Percentiles rank a stretch among this genome's conserved stretches.
Conservation (phyloP, 192 early-diverging fungal genomes). For the Umbelopsis sp. region DNA sequence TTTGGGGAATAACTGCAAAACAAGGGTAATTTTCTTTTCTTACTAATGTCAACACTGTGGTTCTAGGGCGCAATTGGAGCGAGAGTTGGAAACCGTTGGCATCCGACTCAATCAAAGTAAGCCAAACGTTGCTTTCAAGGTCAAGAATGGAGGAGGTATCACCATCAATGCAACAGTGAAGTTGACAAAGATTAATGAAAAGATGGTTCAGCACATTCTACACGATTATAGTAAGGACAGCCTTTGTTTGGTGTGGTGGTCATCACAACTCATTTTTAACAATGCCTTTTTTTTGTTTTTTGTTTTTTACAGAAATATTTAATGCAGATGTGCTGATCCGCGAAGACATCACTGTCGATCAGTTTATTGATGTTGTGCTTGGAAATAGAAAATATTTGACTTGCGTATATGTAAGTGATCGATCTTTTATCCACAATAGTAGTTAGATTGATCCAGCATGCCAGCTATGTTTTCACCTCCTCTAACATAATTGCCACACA, state of each 20-base stretch:
- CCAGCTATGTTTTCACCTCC: background rate
- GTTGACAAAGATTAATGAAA: conserved; percentile 83
- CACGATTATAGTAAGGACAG: conserved; percentile 82
- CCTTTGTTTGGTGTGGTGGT: too few relatives aligned
- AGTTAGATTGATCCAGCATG: background rate
- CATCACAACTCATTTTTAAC: too few relatives aligned
- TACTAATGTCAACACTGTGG: too few relatives aligned
- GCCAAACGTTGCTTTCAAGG: conserved; percentile 97
- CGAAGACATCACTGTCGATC: conserved; percentile 94
- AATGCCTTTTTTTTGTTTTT: too few relatives aligned
- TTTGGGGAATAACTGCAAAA: too few relatives aligned
- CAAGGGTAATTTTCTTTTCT: too few relatives aligned
- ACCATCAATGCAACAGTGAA: conserved; percentile 92
- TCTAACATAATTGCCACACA: background rate
- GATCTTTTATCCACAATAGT: background rate
- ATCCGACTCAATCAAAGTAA: conserved; percentile 85
- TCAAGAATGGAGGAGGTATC: conserved; percentile 97
- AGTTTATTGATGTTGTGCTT: conserved; percentile 98
- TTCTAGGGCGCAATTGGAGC: conserved; percentile 72
- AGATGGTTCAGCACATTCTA: conserved; percentile 91
- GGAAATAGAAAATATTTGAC: conserved; percentile 96
- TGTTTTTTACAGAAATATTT: conserved; percentile 68
- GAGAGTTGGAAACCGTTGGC: conserved; percentile 94
- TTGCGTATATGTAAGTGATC: conserved; percentile 83
- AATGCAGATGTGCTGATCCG: conserved; percentile 97